phyloP scores from a whole-genome alignment of 352 stramenopile species.

The Hyaloperonospora brassicae region DNA sequence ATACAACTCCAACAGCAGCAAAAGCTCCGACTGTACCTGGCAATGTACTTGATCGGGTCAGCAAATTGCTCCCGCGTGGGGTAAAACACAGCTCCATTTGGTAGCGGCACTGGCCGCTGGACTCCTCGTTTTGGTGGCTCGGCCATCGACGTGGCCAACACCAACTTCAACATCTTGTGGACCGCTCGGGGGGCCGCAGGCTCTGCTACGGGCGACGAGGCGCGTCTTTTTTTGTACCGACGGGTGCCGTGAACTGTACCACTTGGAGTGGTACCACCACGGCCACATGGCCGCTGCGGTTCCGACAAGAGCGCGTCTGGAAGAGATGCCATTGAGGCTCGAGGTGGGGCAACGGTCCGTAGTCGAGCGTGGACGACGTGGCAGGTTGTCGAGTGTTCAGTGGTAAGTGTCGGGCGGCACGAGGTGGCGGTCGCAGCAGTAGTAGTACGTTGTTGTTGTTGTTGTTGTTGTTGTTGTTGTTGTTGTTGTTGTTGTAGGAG shows the following conservation, averaged over 20 bases:
- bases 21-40: slow-evolving; percentile 23
- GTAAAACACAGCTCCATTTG: slow-evolving; percentile 52
- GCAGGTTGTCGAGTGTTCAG: no score
- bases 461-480: no score
- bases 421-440: no score
- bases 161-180: slow-evolving; percentile 60
- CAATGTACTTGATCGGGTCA: slow-evolving; percentile 85
- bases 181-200: slow-evolving; percentile 20
- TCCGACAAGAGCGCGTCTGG: not conserved
- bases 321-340: not conserved
- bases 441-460: no score
- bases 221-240: slow-evolving; percentile 35
- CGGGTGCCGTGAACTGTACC: slow-evolving; percentile 25
- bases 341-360: not conserved
- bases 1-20: no score
- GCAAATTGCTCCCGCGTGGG: slow-evolving; percentile 83
- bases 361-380: no score
- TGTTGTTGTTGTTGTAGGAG: no score
- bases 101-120: slow-evolving; percentile 18
- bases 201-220: slow-evolving; percentile 16
- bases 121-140: slow-evolving; percentile 35
- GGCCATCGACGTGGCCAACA: slow-evolving; percentile 39
- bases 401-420: no score
- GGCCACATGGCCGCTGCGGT: not conserved
- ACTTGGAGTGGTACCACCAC: slow-evolving; percentile 19